Evolutionary conservation across 2,329 filamentous ascomycete species (phyloP).

Genomic region (Scedosporium minutisporum): DNA sequence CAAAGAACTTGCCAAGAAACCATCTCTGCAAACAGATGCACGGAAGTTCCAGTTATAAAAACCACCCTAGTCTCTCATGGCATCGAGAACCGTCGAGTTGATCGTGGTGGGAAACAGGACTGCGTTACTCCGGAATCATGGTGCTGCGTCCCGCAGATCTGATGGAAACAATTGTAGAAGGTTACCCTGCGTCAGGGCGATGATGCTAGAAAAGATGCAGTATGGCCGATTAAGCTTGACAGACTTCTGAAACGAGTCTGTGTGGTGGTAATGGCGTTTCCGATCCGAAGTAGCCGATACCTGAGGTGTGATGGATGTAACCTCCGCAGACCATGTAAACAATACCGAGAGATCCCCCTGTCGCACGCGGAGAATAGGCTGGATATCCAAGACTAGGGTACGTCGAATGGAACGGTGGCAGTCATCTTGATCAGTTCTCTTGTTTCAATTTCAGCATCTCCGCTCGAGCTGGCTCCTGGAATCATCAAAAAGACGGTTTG

Average conservation of each 20-base stretch:
- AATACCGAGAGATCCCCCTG: not conserved
- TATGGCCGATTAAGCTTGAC: not conserved
- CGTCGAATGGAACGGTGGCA: not conserved
- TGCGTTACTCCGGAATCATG: not conserved
- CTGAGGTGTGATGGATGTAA: not conserved
- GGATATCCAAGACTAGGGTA: not conserved
- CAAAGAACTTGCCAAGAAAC: too few species aligned
- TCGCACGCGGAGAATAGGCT: not conserved
- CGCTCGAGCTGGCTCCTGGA: not conserved
- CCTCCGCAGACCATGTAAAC: not conserved
- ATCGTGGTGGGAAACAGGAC: not conserved
- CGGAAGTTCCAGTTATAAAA: not conserved
- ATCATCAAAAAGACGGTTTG: not conserved
- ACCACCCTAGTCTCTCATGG: not conserved
- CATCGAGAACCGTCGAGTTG: not conserved
- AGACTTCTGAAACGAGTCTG: not conserved
- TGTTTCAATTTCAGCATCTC: not conserved
- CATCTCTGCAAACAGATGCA: not conserved
- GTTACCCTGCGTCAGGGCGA: not conserved
- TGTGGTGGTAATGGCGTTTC: not conserved
- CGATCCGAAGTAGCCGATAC: not conserved
- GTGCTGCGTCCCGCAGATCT: not conserved
- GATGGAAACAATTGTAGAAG: not conserved
- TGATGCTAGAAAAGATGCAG: not conserved
- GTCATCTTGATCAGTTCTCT: not conserved